Evolutionary conservation across 192 early-diverging fungal species (phyloP).

Genomic region (Funneliformis geosporum): DNA sequence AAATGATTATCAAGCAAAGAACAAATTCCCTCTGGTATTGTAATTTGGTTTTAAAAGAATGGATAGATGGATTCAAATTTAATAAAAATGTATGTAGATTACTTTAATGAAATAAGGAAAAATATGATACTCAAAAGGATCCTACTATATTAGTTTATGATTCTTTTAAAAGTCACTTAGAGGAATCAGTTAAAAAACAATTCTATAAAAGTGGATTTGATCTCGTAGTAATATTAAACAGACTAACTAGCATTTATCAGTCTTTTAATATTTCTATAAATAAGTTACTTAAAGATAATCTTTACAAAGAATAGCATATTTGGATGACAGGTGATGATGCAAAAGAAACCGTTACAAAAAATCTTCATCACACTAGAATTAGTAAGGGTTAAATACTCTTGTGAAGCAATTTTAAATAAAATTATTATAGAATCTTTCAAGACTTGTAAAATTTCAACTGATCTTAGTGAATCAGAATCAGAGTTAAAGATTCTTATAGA

Average conservation of each 20-base stretch:
- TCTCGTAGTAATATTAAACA: not conserved
- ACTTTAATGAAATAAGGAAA: not conserved
- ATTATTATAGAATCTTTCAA: not conserved
- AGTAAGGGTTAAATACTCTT: not conserved
- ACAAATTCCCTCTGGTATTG: not conserved
- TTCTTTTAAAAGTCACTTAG: not conserved
- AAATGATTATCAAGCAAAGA: not conserved
- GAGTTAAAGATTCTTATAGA: no score
- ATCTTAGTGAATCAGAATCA: not conserved
- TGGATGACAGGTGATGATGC: not conserved
- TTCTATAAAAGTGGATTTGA: not conserved
- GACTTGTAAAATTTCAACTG: not conserved
- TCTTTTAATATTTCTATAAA: not conserved
- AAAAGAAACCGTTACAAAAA: not conserved
- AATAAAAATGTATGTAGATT: constrained; percentile 2
- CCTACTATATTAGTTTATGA: not conserved
- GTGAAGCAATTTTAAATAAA: not conserved
- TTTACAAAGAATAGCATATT: not conserved
- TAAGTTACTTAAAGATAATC: not conserved
- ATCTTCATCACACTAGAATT: not conserved
- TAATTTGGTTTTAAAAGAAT: not conserved
- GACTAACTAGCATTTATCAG: constrained; percentile 6
- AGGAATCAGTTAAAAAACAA: not conserved
- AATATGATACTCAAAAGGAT: not conserved
- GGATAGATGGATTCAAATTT: not conserved